Conservation (phyloP, 2,329 filamentous ascomycete species). For the Neurospora sp. region DNA sequence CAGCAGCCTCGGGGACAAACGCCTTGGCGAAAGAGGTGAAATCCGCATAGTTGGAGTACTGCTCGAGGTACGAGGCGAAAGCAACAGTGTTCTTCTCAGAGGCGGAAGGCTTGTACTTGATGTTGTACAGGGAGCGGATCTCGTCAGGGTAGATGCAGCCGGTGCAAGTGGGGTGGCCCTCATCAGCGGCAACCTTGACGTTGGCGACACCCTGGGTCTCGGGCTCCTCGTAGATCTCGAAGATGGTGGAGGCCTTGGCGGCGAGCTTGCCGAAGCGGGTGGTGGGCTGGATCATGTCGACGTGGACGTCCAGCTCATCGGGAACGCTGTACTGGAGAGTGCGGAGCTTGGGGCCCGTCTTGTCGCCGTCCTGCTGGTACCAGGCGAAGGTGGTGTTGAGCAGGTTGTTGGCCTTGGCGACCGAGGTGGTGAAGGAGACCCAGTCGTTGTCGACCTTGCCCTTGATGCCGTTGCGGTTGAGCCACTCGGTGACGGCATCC, state of each 20-base stretch:
- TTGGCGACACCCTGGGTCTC: not conserved
- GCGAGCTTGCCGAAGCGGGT: constrained; percentile 47
- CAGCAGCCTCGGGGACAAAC: constrained; percentile 36
- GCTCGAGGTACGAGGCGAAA: constrained; percentile 34
- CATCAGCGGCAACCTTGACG: constrained; percentile 7
- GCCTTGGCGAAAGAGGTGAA: constrained; percentile 33
- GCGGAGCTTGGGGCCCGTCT: constrained; percentile 28
- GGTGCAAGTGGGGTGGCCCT: constrained; percentile 26
- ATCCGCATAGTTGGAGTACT: constrained; percentile 40
- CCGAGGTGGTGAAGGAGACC: constrained; percentile 47
- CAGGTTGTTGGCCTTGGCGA: constrained; percentile 42
- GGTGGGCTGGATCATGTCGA: constrained; percentile 56
- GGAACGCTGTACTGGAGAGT: constrained; percentile 51
- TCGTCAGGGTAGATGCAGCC: constrained; percentile 35
- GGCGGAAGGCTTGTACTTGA: constrained; percentile 26
- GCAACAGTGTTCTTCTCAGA: constrained; percentile 23
- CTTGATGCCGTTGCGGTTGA: constrained; percentile 37
- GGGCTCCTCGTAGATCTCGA: not conserved
- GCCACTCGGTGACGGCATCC: constrained; percentile 43
- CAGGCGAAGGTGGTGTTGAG: constrained; percentile 47
- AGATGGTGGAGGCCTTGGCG: constrained; percentile 26
- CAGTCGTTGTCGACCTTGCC: constrained; percentile 44
- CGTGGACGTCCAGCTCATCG: constrained; percentile 37
- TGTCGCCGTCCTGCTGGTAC: constrained; percentile 36
- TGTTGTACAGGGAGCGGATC: constrained; percentile 37